Percentiles rank a stretch among this genome's conserved stretches.
These are phyloP conservation scores for Corchorus capsularis DNA, from an alignment of 345 rosid genomes.

Conservation along the genomic window DNA sequence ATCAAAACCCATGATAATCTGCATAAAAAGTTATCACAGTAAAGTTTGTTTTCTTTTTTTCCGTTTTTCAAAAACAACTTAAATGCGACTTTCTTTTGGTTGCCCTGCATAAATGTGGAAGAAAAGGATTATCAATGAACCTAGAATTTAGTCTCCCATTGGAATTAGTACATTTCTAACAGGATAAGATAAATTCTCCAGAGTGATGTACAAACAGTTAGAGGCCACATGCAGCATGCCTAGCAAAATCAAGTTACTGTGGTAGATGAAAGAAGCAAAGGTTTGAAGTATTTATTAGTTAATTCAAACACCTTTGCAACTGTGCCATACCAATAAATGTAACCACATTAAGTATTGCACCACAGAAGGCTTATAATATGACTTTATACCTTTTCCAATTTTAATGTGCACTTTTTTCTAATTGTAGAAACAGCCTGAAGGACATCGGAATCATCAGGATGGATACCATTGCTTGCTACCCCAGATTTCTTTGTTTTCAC, in stretches of 20 bases:
- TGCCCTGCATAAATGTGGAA: not conserved
- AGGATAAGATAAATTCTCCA: not conserved
- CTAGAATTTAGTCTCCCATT: not conserved
- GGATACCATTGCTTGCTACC: slow-evolving; percentile 36
- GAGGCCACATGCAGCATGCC: slow-evolving; percentile 12
- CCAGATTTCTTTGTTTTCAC: slow-evolving; percentile 46
- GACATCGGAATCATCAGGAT: slow-evolving; percentile 41
- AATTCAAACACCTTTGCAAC: not conserved
- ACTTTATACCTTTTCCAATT: slow-evolving; percentile 59
- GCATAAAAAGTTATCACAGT: not conserved
- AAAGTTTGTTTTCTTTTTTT: not conserved
- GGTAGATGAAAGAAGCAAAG: not conserved
- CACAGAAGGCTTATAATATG: slow-evolving; percentile 10
- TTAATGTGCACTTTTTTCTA: slow-evolving; percentile 53
- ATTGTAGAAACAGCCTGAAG: slow-evolving; percentile 44
- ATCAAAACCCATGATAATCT: slow-evolving; percentile 8
- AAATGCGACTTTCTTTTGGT: not conserved
- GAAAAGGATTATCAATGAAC: not conserved
- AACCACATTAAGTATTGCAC: not conserved
- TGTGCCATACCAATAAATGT: not conserved
- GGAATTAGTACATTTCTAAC: not conserved
- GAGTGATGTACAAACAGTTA: not conserved
- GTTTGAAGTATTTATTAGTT: not conserved
- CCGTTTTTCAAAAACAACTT: not conserved
- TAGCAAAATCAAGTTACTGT: not conserved